Evolutionary conservation across 495 filamentous ascomycete genomes (phyloP), one percentile per base, ranked within the genome.

Genomic region (Hypoxylon lienhwacheense): DNA sequence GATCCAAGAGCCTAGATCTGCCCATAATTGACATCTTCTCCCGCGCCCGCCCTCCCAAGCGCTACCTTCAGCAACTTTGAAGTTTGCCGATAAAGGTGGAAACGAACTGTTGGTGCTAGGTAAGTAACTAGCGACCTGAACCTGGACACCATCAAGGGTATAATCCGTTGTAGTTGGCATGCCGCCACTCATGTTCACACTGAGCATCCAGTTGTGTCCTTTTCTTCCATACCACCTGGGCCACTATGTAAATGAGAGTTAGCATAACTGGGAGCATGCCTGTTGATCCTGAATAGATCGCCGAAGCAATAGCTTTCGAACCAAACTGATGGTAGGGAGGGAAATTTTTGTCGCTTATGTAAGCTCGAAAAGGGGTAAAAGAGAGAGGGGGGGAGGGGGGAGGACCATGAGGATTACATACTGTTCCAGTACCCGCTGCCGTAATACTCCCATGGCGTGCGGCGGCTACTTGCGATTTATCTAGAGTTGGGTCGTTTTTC

Each of bases 1-100:
- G 21, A 61, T 58, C 62, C 62, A 65, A 6, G 53, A 51, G 7
- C 66, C 75, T 25, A 83, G 64, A 28, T 67, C 69, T 42, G 69
- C 75, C 81, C 81, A 85, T 43, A 83, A 73, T 22, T 77, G 74
- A 64, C 81, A 85, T 36, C 82, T 65, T 25, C 45, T 43, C 1
- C 81, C 80, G 36, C 81, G 66, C 1, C 77, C 77, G 5, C 75
- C 81, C 59, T 85, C 81, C 79, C 79, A 85, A 14, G 54, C 53
- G 42, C 68, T 70, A 17, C 75, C 80, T 61, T 83, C 66, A n/a
- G 70, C 78, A 45, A 84, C 24, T 0, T 46, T 65, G 48, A 83
- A 81, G 0, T 64, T 48, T 46, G 77, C 75, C 31, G 48, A 52
- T 17, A 82, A 44, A 0, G 74, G 73, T 11, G 71, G 70, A 0